phyloP scores from a whole-genome alignment of 1,284 basidiomycete genomes.

The Ustilago esculenta region DNA sequence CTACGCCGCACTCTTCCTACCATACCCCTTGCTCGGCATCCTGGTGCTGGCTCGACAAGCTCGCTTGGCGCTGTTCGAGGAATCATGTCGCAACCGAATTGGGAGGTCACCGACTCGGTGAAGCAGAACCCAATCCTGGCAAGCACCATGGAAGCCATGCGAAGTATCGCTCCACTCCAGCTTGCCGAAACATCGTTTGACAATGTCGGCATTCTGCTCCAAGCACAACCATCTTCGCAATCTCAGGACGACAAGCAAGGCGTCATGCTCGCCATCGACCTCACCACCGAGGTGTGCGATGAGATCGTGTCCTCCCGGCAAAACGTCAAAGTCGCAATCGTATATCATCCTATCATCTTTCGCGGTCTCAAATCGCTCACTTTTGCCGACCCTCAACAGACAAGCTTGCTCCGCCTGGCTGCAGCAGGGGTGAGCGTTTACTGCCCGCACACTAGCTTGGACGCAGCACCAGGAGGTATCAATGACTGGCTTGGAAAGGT shows the following conservation, averaged over 20 bases:
- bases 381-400: conserved; percentile 80
- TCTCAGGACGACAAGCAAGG: conserved; percentile 25
- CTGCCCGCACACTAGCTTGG: conserved; percentile 85
- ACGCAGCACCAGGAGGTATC: conserved; percentile 81
- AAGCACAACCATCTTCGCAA: conserved; percentile 19
- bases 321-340: conserved; percentile 73
- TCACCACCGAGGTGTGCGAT: conserved; percentile 59
- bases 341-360: conserved; percentile 83
- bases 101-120: conserved; percentile 44
- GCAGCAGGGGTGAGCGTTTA: conserved; percentile 86
- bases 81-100: conserved; percentile 38
- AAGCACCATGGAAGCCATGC: conserved; percentile 36
- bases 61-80: conserved; percentile 2
- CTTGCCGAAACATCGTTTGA: conserved; percentile 62
- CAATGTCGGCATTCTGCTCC: conserved; percentile 63
- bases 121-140: conserved; percentile 29
- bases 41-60: background rate
- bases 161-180: conserved; percentile 50
- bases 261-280: conserved; percentile 62
- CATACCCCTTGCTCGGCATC: background rate
- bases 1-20: too few species aligned
- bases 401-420: conserved; percentile 79
- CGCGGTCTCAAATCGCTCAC: conserved; percentile 80
- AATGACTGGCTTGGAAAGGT: conserved; percentile 70
- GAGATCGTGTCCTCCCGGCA: conserved; percentile 53